phyloP scores from a whole-genome alignment of 2,329 filamentous ascomycete species.

The Microsporum ferrugineum region DNA sequence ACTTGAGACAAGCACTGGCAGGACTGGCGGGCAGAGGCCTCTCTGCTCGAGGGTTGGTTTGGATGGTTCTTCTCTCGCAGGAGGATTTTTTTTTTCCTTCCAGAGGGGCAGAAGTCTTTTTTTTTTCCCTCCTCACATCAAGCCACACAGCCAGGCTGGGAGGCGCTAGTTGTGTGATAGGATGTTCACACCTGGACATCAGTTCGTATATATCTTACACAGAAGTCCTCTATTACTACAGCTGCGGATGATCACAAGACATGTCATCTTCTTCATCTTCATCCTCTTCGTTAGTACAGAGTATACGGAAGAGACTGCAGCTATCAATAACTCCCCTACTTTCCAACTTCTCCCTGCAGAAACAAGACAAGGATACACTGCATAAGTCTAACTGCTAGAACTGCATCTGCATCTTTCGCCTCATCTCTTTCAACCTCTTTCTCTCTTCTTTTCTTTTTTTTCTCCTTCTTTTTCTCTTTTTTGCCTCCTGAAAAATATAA shows the following conservation, averaged over 20 bases:
- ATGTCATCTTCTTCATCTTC: background rate
- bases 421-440: background rate
- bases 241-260: background rate
- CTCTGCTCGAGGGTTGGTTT: background rate
- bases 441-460: background rate
- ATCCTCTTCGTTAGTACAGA: no score
- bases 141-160: background rate
- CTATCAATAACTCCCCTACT: background rate
- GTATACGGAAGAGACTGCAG: no score
- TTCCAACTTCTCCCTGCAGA: background rate
- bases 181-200: background rate
- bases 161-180: background rate
- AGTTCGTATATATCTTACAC: background rate
- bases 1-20: background rate
- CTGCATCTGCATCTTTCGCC: background rate
- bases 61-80: background rate
- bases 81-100: background rate
- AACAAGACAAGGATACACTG: background rate
- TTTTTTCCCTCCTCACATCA: background rate
- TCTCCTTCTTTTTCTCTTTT: background rate
- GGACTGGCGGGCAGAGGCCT: slow-evolving; percentile 1
- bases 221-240: background rate
- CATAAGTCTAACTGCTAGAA: background rate
- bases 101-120: background rate
- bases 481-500: background rate